phyloP scores from a whole-genome alignment of 2,329 filamentous ascomycete genomes.

The Monosporascus sp. region DNA sequence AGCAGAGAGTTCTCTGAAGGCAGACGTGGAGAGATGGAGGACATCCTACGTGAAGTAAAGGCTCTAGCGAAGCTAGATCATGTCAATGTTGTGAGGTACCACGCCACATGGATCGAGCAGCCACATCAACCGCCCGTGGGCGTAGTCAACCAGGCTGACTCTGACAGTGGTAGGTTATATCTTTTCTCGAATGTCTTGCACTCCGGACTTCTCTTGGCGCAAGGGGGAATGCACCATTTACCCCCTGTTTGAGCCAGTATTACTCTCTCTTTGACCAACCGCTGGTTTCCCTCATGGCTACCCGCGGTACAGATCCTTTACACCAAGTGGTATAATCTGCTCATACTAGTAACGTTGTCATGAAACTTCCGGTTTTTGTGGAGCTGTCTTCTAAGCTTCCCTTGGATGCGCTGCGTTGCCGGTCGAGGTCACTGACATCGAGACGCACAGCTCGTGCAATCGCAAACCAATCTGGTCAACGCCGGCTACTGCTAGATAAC shows the following conservation, averaged over 20 bases:
- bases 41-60: constrained; percentile 25
- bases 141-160: constrained; percentile 25
- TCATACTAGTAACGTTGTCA: no score
- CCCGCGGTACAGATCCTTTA: no score
- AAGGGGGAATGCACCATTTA: background rate
- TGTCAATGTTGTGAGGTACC: constrained; percentile 27
- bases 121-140: constrained; percentile 9
- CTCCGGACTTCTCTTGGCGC: no score
- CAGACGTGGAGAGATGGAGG: constrained; percentile 21
- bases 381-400: no score
- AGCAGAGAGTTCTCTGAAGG: constrained; percentile 23
- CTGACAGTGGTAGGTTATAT: constrained; percentile 38
- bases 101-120: constrained; percentile 27
- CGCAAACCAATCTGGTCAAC: background rate
- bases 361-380: no score
- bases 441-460: background rate
- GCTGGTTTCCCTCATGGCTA: no score
- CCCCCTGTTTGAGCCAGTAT: no score
- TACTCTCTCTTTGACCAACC: no score
- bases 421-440: background rate
- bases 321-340: no score
- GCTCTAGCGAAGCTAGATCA: constrained; percentile 26
- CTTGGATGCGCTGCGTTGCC: background rate
- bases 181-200: constrained; percentile 23
- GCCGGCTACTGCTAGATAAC: background rate